Evolutionary conservation across 192 early-diverging fungal genomes (phyloP).

Genomic region (Radiomyces spectabilis): DNA sequence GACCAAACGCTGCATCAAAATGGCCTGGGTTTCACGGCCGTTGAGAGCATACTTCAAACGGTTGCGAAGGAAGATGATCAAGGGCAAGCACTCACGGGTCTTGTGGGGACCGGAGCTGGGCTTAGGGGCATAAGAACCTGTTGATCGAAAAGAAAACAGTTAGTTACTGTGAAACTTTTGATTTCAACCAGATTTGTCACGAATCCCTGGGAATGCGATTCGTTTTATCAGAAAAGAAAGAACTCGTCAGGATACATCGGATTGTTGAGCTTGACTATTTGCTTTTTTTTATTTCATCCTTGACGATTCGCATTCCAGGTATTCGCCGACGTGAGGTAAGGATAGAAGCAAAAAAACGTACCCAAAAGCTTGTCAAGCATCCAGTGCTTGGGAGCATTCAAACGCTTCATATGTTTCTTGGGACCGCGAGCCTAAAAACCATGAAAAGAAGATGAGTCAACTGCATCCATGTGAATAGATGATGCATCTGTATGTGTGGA

Average conservation of each 20-base stretch:
- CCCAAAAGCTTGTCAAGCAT: constrained; percentile 99
- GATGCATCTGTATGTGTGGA: no score
- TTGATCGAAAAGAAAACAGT: no score
- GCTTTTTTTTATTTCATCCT: not conserved
- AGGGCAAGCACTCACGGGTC: constrained; percentile 96
- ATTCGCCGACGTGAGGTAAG: no score
- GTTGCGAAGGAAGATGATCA: constrained; percentile 98
- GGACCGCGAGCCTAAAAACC: constrained; percentile 55
- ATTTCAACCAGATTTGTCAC: no score
- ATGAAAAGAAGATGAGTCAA: not conserved
- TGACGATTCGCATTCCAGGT: no score
- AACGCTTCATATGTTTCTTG: constrained; percentile 99
- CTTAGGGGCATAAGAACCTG: constrained; percentile 31
- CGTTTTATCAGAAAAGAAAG: constrained; percentile 8
- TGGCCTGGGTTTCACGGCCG: constrained; percentile 91
- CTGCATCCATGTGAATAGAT: no score
- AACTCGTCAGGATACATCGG: constrained; percentile 15
- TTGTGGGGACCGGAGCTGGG: constrained; percentile 68
- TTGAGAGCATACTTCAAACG: constrained; percentile 98
- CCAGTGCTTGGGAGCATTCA: constrained; percentile 99
- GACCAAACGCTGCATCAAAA: constrained; percentile 97
- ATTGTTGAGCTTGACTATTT: constrained; percentile 21
- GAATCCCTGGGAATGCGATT: no score
- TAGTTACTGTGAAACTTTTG: no score
- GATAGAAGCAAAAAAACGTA: no score